phyloP scores from a whole-genome alignment of 345 rosid genomes.

The Adansonia digitata region DNA sequence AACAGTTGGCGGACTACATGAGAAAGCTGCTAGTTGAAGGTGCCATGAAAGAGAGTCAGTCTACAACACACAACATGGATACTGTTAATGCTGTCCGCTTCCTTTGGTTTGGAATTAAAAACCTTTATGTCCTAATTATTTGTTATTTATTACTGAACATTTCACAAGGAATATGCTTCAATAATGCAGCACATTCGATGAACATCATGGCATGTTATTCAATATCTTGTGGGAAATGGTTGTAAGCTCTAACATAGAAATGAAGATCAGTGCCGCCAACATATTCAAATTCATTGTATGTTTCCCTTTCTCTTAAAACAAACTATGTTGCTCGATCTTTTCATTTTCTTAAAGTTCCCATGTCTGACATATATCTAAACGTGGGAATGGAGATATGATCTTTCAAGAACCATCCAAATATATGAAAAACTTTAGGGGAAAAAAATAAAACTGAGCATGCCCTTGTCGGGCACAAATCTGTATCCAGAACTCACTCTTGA shows the following conservation, averaged over 20 bases:
- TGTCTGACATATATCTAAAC: too few relatives aligned
- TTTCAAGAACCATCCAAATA: too few relatives aligned
- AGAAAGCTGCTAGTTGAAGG: conserved; percentile 68
- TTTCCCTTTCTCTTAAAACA: conserved; percentile 19
- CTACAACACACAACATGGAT: conserved; percentile 45
- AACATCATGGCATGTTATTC: conserved; percentile 78
- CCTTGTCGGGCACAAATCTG: too few relatives aligned
- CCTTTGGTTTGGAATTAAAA: conserved; percentile 63
- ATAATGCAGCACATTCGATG: conserved; percentile 67
- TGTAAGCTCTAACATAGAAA: conserved; percentile 65
- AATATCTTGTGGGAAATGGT: conserved; percentile 96
- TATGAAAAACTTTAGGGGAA: too few relatives aligned
- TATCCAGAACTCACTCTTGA: too few relatives aligned
- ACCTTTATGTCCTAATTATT: conserved; percentile 7
- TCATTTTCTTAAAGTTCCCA: too few relatives aligned
- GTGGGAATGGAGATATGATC: too few relatives aligned
- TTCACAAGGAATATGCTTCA: conserved; percentile 23
- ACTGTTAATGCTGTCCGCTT: conserved; percentile 76
- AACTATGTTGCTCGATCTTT: too few relatives aligned
- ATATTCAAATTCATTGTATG: conserved; percentile 81
- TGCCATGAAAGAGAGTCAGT: conserved; percentile 46
- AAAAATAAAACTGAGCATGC: too few relatives aligned
- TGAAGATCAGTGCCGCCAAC: conserved; percentile 77
- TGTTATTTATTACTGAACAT: conserved; percentile 7
- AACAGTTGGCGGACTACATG: conserved; percentile 61